These are phyloP conservation scores for Tylopilus sp. DNA, from an alignment of 1,284 basidiomycete species.

Conservation along the genomic window DNA sequence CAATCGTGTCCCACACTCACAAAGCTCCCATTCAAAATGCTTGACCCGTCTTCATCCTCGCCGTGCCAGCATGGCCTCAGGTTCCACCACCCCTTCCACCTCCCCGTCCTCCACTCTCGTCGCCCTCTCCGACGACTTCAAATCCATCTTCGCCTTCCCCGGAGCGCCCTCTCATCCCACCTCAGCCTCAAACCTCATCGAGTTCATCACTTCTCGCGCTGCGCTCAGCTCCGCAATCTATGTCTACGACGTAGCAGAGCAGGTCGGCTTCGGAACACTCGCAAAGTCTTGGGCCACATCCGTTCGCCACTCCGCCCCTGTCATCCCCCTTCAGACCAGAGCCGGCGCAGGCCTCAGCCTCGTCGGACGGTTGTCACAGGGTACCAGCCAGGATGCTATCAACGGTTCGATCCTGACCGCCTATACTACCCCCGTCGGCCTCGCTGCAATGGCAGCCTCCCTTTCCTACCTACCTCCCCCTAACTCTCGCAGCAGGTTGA, in stretches of 20 bases:
- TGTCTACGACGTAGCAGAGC: constrained; percentile 77
- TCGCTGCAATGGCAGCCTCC: constrained; percentile 74
- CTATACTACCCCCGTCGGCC: constrained; percentile 72
- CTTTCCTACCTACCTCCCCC: constrained; percentile 62
- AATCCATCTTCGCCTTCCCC: constrained; percentile 11
- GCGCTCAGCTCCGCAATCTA: constrained; percentile 64
- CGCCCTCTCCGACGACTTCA: constrained; percentile 21
- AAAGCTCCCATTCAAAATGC: constrained; percentile 9
- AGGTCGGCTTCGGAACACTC: constrained; percentile 70
- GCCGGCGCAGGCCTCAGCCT: constrained; percentile 82
- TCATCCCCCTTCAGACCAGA: constrained; percentile 78
- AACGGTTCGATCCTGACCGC: constrained; percentile 63
- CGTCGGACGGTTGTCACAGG: constrained; percentile 77
- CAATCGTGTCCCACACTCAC: constrained; percentile 27
- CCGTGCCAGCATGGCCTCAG: constrained; percentile 17
- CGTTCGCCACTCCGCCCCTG: constrained; percentile 44
- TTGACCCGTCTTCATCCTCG: too few species aligned
- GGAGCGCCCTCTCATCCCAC: constrained; percentile 38
- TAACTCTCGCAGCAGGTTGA: constrained; percentile 59
- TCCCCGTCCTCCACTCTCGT: constrained; percentile 22
- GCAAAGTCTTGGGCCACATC: constrained; percentile 59
- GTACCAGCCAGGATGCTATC: constrained; percentile 62
- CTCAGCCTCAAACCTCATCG: constrained; percentile 60
- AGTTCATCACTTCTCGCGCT: constrained; percentile 57
- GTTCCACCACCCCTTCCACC: background rate